phyloP scores from a whole-genome alignment of 225 moss, liverwort and hornwort species.

The Thuidium tamariscinum region DNA sequence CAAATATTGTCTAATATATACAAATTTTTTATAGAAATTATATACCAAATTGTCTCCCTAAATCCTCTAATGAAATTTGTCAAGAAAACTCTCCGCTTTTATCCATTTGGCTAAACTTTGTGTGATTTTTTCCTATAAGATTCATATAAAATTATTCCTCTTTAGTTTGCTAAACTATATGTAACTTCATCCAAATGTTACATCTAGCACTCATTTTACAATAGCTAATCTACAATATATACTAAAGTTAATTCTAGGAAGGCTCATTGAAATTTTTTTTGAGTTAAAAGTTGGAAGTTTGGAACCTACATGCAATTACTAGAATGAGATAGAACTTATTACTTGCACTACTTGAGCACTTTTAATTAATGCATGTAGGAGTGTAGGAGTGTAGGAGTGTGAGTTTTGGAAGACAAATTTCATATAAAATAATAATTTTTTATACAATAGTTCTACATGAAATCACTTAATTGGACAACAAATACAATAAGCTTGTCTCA shows the following conservation, averaged over 20 bases:
- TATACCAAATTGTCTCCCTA: fast-evolving
- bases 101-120: neutral
- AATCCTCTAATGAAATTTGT: fast-evolving
- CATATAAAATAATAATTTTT: neutral
- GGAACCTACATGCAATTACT: neutral
- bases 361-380: too few relatives aligned
- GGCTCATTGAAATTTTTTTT: neutral
- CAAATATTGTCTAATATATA: neutral
- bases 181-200: neutral
- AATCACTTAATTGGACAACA: neutral
- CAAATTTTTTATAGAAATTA: neutral
- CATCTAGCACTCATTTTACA: neutral
- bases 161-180: neutral
- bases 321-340: neutral
- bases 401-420: neutral
- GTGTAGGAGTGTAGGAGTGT: too few relatives aligned
- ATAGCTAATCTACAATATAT: fast-evolving
- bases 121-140: fast-evolving
- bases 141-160: neutral
- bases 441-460: too few relatives aligned
- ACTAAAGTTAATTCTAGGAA: fast-evolving
- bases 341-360: neutral
- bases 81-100: neutral
- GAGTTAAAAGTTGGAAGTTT: too few relatives aligned
- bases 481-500: fast-evolving